Evolutionary conservation across 2,329 filamentous ascomycete species (phyloP).

Genomic region (Cladophialophora psammophila): DNA sequence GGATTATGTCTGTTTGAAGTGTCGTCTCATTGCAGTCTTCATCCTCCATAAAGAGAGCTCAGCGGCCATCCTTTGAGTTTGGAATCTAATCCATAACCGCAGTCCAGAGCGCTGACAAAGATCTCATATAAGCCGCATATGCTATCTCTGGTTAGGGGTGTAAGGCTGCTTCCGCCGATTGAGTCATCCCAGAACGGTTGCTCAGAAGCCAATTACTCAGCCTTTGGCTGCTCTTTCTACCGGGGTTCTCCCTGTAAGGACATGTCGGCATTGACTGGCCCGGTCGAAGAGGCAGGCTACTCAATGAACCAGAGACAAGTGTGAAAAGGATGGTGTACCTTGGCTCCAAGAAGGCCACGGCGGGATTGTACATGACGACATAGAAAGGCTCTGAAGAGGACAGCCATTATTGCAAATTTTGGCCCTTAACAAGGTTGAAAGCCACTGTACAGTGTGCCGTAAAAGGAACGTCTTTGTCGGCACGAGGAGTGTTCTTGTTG

Average conservation of each 20-base stretch:
- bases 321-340: neutral
- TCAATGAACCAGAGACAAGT: neutral
- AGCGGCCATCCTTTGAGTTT: neutral
- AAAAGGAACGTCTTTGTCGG: neutral
- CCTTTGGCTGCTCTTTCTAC: neutral
- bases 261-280: neutral
- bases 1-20: neutral
- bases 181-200: neutral
- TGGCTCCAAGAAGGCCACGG: neutral
- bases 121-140: neutral
- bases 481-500: neutral
- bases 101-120: neutral
- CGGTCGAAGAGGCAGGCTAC: neutral
- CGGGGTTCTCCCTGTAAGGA: neutral
- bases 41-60: neutral
- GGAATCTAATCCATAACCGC: neutral
- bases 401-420: neutral
- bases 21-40: neutral
- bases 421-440: neutral
- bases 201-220: neutral
- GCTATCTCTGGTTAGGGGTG: slow-evolving; percentile 1
- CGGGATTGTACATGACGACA: neutral
- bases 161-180: neutral
- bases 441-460: neutral
- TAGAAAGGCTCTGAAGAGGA: neutral